Evolutionary conservation across 1,284 basidiomycete species (phyloP), one percentile per base, ranked within the genome.

Genomic region (Fomes fomentarius): DNA sequence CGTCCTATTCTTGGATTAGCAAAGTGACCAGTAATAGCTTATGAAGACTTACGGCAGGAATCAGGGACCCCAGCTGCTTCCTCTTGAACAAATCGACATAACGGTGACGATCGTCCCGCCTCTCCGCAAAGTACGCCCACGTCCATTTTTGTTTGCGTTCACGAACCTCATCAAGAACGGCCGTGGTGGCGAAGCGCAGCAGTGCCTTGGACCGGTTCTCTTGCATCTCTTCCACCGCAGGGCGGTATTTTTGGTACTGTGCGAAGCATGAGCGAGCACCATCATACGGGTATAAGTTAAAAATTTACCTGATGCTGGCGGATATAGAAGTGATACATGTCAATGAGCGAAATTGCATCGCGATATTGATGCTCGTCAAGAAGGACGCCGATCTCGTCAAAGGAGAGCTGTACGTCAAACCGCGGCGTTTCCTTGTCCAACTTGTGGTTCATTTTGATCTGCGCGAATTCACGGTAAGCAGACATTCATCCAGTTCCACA

Each of bases 241-340:
- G 91, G 24, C 89, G 83, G 71, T 87, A 93, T 70, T 85, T 88
- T 60, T 84, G 87, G 73, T 97, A 97, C 85, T 98, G 60, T 38
- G 53, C 22, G 44, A 51, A 52, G 31, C 24, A n/a, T 46, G 35
- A 55, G 44, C 47, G 38, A 11, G n/a, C 45, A 30, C 17, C 4
- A 39, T 52, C 21, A 37, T 31, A 43, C 3, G 39, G 46, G 8
- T 11, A 44, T 17, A 10, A 39, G n/a, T 14, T 24, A 33, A 12
- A 40, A 30, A 53, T 12, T 63, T 69, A 91, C 90, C 78, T 94
- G 92, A 58, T 91, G 90, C 62, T 93, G 93, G 50, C 97, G 87
- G 43, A 89, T 83, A 74, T 96, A 98, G 61, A 99, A 92, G 70
- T 99, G 96, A 74, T 98, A 98, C 80, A 98, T 94, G 70, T 99